Evolutionary conservation across 306 rosid species (phyloP).

Genomic region (Vigna nakashimae): DNA sequence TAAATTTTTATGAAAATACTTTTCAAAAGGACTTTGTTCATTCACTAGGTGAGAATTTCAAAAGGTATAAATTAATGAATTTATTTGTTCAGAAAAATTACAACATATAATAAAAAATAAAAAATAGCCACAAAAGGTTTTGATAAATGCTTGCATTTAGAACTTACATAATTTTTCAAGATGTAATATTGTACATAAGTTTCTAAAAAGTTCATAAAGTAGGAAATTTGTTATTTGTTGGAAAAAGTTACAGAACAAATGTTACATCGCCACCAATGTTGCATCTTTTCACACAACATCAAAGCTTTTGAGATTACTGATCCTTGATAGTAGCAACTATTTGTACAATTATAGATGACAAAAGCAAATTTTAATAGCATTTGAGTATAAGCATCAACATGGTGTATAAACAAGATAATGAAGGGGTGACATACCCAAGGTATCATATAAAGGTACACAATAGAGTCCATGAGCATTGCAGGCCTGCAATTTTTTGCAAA

Average conservation of each 20-base stretch:
- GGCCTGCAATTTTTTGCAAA: conserved; percentile 69
- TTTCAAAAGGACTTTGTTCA: background rate
- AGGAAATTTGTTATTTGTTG: conserved; percentile 14
- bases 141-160: conserved; percentile 14
- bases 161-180: conserved; percentile 1
- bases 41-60: conserved; percentile 3
- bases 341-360: conserved; percentile 13
- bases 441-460: conserved; percentile 95
- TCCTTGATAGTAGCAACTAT: conserved; percentile 6
- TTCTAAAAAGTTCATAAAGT: conserved; percentile 2
- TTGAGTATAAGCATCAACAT: conserved; percentile 22
- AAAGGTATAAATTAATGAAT: background rate
- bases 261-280: conserved; percentile 13
- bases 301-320: background rate
- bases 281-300: conserved; percentile 25
- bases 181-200: background rate
- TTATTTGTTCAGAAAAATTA: conserved; percentile 24
- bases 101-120: background rate
- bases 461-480: conserved; percentile 95
- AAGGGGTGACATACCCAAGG: conserved; percentile 71
- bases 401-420: conserved; percentile 36
- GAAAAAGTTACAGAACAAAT: conserved; percentile 24
- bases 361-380: conserved; percentile 23
- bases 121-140: background rate
- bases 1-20: conserved; percentile 11